Conservation (phyloP, 139 green algal genomes). For the Chlamydomonas sphaeroides region DNA sequence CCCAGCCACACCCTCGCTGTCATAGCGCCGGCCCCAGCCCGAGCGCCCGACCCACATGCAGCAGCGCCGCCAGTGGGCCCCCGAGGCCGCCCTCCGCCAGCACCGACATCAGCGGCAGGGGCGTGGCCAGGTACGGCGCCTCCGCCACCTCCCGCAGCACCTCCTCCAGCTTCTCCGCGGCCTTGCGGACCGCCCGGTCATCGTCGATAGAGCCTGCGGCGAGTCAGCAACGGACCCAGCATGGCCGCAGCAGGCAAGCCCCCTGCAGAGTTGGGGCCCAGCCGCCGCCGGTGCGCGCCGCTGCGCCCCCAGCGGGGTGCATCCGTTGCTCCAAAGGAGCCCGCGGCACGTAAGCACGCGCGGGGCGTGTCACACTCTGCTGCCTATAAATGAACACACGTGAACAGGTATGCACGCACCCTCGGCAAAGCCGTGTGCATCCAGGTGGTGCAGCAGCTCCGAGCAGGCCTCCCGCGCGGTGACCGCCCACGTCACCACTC, state of each 20-base stretch:
- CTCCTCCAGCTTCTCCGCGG: not conserved
- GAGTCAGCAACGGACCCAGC: not conserved
- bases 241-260: not conserved
- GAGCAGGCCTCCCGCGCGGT: no score
- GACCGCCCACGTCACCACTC: no score
- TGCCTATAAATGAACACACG: no score
- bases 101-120: conserved; percentile 19
- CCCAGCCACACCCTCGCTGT: not conserved
- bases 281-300: not conserved
- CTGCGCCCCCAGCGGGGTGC: not conserved
- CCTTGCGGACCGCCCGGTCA: not conserved
- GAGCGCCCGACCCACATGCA: conserved; percentile 8
- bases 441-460: no score
- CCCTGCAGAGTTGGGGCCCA: not conserved
- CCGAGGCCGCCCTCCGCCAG: conserved; percentile 14
- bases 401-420: no score
- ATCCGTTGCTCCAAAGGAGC: no score
- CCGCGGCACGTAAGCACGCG: not conserved
- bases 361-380: no score
- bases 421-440: no score
- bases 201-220: not conserved
- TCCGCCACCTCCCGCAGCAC: not conserved
- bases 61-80: not conserved
- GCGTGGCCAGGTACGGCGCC: not conserved
- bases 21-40: not conserved